Base-by-base conservation (phyloP, 441 rosid genomes). In the Adansonia madagascariensis region DNA sequence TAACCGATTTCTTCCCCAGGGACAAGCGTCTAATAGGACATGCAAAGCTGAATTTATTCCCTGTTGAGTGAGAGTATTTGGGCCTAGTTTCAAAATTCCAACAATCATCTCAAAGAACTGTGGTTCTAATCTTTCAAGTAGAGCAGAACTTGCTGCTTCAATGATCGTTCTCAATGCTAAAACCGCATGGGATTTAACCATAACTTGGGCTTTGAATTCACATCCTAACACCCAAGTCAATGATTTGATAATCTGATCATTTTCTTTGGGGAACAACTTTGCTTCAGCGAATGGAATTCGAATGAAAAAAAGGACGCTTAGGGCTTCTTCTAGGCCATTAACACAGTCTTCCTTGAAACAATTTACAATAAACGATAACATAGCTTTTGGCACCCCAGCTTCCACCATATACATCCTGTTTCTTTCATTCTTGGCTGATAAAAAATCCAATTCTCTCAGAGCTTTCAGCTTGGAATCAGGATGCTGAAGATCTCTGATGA, bases 331-430 rank as follows among this genome's bases (percentile, higher is more conserved):
- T 4, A 94, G 52, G 2, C 87, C 91, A 56, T 47, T 20, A 8
- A 74, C 74, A 18, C 55, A 81, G 1, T 69, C 63, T 8, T 80
- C 67, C 2, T 75, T 75, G 65, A 77, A 80, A 73, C 87, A 85
- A 0, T 79, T 74, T 17, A 77, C 75, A 20, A 91, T 7, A 24
- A 88, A 81, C 39, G 76, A 63, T 17, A 89, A 20, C 69, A 91
- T 47, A 12, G 80, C 84, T 80, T 43, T 75, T 1, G 86, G 87
- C 8, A 92, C 81, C 3, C 85, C 91, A 10, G 75, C 88, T 53
- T 89, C 91, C 5, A 53, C 74, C 89, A 94, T 86, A 49, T 73
- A 56, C 81, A 84, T 85, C 75, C 88, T 72, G 76, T 91, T 90
- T 63, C 78, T 77, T 8, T 90, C 91, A 27, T 84, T 89, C 56